Base-by-base conservation (phyloP, 768 basidiomycete genomes). In the Tephrocybe sp. region DNA sequence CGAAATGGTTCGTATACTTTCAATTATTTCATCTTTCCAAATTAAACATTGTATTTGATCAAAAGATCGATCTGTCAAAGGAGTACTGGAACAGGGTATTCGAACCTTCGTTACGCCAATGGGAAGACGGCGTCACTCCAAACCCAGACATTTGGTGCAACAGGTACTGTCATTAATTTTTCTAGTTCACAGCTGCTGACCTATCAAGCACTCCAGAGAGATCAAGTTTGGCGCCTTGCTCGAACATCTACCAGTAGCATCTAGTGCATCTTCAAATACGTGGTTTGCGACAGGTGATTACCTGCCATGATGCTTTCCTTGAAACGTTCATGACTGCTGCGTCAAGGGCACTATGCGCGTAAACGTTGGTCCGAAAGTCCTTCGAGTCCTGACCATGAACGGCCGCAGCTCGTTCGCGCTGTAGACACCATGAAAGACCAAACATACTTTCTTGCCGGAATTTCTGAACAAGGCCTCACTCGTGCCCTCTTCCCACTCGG, bases 141-240 rank as follows among this genome's bases (percentile, higher is more conserved):
- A 98, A 97, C 67, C 93, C 95, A 0, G 95, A 98, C 61, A 84
- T 98, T 1, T 84, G 82, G 77, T 98, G 95, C 63, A 98, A 98
- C 69, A 82, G 71, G 92, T 89, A 40, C 19, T 7, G 12, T 5
- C 6, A 7, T 15, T 5, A 34, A 34, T 15, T 31, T 36, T 43
- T 9, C 11, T 44, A 21, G 39, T 39, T 24, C 24, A 9, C 11
- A 21, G 15, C 4, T 4, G 15, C n/a, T n/a, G n/a, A n/a, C n/a
- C n/a, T n/a, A n/a, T n/a, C n/a, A 34, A 34, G 15, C 15, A 5
- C 52, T 34, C 4, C 13, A 94, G 91, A 62, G 89, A 93, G 65
- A 88, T 96, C 57, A 96, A 97, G 64, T 98, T 96, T 53, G 91
- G 90, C 5, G 89, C 88, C 0, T 71, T 98, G 16, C 67, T 94